Base-by-base conservation (phyloP, 106 monocot genomes). In the Ottelia alismoides region DNA sequence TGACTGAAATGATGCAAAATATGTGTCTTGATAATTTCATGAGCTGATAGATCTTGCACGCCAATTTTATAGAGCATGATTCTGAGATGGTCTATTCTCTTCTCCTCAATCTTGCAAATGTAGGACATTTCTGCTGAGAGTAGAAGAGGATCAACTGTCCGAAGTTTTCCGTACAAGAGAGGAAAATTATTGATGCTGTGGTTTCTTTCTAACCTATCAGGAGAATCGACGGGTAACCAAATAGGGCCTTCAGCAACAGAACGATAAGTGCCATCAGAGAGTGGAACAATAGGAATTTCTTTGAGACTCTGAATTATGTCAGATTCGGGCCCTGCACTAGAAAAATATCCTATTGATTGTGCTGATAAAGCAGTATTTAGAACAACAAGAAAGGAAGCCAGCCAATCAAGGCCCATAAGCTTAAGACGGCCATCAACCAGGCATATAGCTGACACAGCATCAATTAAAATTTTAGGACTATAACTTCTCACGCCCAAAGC, bases 171-270 rank as follows among this genome's bases (percentile, higher is more conserved):
- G 65, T 77, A 90, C 17, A 98, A 58, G 31, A 25, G n/a, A 25
- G 85, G 79, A 64, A 98, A 98, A 35, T 75, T 62, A 46, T 75
- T 35, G 19, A 52, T 53, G 31, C 44, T 51, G 52, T 77, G 64
- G 52, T 64, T 76, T 18, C 69, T 52, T 49, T 86, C 85, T 50
- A 65, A 47, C 49, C 61, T 78, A 61, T 17, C 22, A 70, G 18
- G 51, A 17, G 44, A 61, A 79, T 82, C 85, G 86, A 71, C 85
- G 29, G 96, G 77, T 50, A 98, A 79, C 98, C 98, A 98, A 44
- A 98, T 86, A n/a, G 89, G 77, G 23, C 85, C 90, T 62, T 90
- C 70, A 62, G 69, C 56, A 25, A 77, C 31, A 23, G 82, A 98
- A 47, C 79, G 69, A 57, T 67, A 82, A 23, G 85, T 77, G 1